Percentiles rank a stretch among this genome's conserved stretches.
Conservation (phyloP, 805 yeast genomes). For the Lipomyces spencermartinsiae region DNA sequence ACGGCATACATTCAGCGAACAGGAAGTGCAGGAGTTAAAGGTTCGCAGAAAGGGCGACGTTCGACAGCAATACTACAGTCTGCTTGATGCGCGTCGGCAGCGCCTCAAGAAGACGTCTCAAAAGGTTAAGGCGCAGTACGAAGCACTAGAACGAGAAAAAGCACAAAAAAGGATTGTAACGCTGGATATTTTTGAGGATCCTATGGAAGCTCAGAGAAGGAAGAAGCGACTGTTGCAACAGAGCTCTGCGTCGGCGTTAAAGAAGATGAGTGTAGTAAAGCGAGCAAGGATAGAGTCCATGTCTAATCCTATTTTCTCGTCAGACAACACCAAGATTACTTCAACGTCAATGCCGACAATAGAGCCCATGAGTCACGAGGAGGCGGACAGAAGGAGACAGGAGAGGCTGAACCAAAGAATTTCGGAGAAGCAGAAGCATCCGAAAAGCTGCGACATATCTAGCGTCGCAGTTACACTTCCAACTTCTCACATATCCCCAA, state of each 20-base stretch:
- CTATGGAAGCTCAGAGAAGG: constrained; percentile 10
- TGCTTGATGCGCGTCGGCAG: constrained; percentile 47
- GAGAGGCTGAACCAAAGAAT: constrained; percentile 17
- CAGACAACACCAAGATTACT: background rate
- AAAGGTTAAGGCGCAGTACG: constrained; percentile 30
- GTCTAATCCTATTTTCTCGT: constrained; percentile 25
- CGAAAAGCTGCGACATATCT: background rate
- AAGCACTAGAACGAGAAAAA: constrained; percentile 19
- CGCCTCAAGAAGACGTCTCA: constrained; percentile 26
- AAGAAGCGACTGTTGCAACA: constrained; percentile 8
- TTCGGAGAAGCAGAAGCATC: background rate
- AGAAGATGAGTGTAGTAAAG: constrained; percentile 31
- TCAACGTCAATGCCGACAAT: background rate
- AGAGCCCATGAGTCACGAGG: constrained; percentile 19
- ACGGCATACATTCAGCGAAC: constrained; percentile 45
- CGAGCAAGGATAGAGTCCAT: constrained; percentile 26
- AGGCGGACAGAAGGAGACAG: constrained; percentile 28
- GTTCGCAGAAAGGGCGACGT: constrained; percentile 41
- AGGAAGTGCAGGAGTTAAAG: constrained; percentile 31
- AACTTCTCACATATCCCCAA: background rate
- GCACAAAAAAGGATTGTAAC: constrained; percentile 24
- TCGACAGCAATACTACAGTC: constrained; percentile 42
- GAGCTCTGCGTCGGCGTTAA: constrained; percentile 6
- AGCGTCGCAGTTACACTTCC: background rate
- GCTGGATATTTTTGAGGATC: constrained; percentile 28